Evolutionary conservation across 1,284 basidiomycete genomes (phyloP).

Genomic region (Cutaneotrichosporon dermatis): DNA sequence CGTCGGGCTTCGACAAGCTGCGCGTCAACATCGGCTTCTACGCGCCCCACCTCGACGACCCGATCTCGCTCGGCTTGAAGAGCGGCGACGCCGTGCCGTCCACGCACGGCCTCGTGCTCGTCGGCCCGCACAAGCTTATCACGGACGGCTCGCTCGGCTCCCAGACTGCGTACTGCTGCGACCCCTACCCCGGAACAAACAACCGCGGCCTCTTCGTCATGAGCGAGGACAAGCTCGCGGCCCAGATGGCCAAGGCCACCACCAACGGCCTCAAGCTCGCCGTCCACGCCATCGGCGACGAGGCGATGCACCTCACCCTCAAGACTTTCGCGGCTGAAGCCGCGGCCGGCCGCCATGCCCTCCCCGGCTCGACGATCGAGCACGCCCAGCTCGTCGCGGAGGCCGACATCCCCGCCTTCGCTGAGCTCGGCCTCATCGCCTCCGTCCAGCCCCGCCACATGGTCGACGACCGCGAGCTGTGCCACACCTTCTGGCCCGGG

Average conservation of each 20-base stretch:
- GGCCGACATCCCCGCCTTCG: slow-evolving; percentile 33
- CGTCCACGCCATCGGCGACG: slow-evolving; percentile 44
- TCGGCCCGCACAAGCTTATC: slow-evolving; percentile 41
- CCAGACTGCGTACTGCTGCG: slow-evolving; percentile 40
- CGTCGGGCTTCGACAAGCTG: slow-evolving; percentile 28
- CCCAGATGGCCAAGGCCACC: slow-evolving; percentile 25
- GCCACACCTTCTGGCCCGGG: slow-evolving; percentile 36
- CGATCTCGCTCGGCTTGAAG: slow-evolving; percentile 24
- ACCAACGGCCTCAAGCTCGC: slow-evolving; percentile 29
- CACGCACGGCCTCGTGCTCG: slow-evolving; percentile 27
- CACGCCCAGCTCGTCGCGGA: slow-evolving; percentile 37
- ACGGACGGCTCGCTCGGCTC: slow-evolving; percentile 25
- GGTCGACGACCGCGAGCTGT: slow-evolving; percentile 39
- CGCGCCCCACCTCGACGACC: slow-evolving; percentile 31
- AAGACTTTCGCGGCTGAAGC: slow-evolving; percentile 20
- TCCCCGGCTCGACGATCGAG: slow-evolving; percentile 36
- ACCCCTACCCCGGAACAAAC: slow-evolving; percentile 31
- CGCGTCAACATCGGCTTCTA: slow-evolving; percentile 41
- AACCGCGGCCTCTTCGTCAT: slow-evolving; percentile 28
- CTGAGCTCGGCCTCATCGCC: slow-evolving; percentile 31
- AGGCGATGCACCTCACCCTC: slow-evolving; percentile 32
- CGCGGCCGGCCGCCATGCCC: slow-evolving; percentile 11
- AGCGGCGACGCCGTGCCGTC: slow-evolving; percentile 31
- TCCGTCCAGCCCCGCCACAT: slow-evolving; percentile 42
- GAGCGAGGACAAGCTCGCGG: slow-evolving; percentile 21